Conservation (phyloP, 2,329 filamentous ascomycete genomes). For the Scortechinia acanthostroma region DNA sequence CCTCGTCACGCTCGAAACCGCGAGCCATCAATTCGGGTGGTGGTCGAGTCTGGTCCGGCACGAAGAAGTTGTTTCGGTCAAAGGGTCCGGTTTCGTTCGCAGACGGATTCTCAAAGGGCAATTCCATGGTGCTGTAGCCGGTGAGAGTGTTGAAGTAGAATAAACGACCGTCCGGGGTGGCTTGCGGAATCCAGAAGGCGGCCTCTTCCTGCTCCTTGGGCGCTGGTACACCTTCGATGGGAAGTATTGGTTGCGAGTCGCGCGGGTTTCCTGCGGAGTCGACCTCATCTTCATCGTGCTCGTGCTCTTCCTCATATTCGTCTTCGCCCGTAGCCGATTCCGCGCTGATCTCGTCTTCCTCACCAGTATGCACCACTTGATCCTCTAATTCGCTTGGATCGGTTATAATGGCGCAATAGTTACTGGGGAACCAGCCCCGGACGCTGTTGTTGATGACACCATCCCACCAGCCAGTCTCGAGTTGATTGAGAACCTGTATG, state of each 20-base stretch:
- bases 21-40: slow-evolving; percentile 86
- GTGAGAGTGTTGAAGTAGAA: slow-evolving; percentile 99
- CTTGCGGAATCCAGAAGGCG: slow-evolving; percentile 97
- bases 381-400: slow-evolving; percentile 67
- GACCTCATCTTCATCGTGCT: slow-evolving; percentile 63
- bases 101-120: slow-evolving; percentile 86
- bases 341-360: slow-evolving; percentile 61
- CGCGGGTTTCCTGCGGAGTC: slow-evolving; percentile 66
- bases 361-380: slow-evolving; percentile 57
- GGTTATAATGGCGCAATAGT: slow-evolving; percentile 79
- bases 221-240: background rate
- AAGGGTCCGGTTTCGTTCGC: slow-evolving; percentile 76
- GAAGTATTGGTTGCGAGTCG: background rate
- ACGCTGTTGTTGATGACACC: slow-evolving; percentile 93
- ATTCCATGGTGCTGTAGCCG: slow-evolving; percentile 85
- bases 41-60: slow-evolving; percentile 83
- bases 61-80: slow-evolving; percentile 79
- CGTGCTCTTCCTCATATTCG: slow-evolving; percentile 42
- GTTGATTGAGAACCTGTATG: slow-evolving; percentile 95
- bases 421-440: slow-evolving; percentile 99
- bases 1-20: slow-evolving; percentile 75
- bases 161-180: slow-evolving; percentile 81
- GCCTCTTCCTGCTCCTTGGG: slow-evolving; percentile 29
- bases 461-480: slow-evolving; percentile 99
- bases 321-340: slow-evolving; percentile 61